These are phyloP conservation scores for Marasmius fiardii DNA, from an alignment of 1,284 basidiomycete species.

Conservation along the genomic window DNA sequence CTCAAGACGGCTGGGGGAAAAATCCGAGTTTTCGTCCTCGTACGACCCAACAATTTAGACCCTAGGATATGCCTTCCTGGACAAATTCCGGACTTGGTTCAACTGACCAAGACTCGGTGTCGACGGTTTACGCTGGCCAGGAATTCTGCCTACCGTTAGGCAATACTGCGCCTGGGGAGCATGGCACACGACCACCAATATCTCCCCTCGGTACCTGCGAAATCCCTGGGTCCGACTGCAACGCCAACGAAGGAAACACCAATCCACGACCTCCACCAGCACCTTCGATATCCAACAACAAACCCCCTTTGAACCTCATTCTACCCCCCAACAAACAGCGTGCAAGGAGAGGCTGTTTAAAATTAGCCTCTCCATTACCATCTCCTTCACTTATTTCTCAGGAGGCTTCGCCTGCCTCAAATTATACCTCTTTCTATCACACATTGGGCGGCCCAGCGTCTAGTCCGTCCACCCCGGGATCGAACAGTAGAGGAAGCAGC, in stretches of 20 bases:
- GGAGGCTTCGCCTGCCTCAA: too few species aligned
- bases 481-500: not conserved
- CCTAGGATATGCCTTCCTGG: not conserved
- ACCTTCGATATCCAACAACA: not conserved
- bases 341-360: not conserved
- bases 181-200: not conserved
- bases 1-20: not conserved
- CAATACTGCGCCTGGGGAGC: not conserved
- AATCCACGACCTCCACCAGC: not conserved
- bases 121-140: not conserved
- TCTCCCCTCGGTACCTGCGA: not conserved
- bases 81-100: not conserved
- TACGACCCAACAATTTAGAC: not conserved
- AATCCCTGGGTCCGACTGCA: not conserved
- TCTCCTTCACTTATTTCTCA: not conserved
- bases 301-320: not conserved
- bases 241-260: not conserved
- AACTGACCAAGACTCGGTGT: not conserved
- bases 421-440: not conserved
- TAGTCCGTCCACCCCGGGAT: not conserved
- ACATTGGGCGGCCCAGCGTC: not conserved
- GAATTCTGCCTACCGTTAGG: not conserved
- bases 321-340: not conserved
- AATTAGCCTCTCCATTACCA: not conserved
- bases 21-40: not conserved